phyloP scores from a whole-genome alignment of 2,329 filamentous ascomycete species.

The Gremmenia infestans region DNA sequence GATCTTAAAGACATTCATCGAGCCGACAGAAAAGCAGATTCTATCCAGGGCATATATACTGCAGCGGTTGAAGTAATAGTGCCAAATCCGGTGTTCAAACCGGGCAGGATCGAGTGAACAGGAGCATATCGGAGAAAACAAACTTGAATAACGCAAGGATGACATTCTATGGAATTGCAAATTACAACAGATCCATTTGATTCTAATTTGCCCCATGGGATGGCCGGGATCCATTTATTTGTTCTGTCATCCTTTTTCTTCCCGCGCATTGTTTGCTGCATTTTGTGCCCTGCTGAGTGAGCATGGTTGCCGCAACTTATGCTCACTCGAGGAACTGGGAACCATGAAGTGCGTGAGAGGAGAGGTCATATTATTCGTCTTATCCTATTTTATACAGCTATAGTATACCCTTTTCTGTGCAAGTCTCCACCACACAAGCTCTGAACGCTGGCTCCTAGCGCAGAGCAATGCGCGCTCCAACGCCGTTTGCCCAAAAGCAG shows the following conservation, averaged over 20 bases:
- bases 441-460: constrained; percentile 23
- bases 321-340: not conserved
- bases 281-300: constrained; percentile 8
- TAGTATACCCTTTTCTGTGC: constrained; percentile 27
- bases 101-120: constrained; percentile 4
- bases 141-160: constrained; percentile 5
- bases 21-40: not conserved
- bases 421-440: constrained; percentile 26
- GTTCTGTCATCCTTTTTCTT: not conserved
- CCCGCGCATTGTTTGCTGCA: constrained; percentile 8
- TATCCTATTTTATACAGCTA: constrained; percentile 39
- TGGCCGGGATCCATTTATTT: not conserved
- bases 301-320: not conserved
- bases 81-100: constrained; percentile 4
- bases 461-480: constrained; percentile 28
- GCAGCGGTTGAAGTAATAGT: not conserved
- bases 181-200: constrained; percentile 17
- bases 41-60: not conserved
- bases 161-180: constrained; percentile 19
- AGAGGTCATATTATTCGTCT: constrained; percentile 52
- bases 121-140: constrained; percentile 9
- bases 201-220: not conserved
- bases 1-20: not conserved
- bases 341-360: constrained; percentile 41
- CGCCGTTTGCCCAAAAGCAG: constrained; percentile 32